Evolutionary conservation across 2,329 filamentous ascomycete genomes (phyloP).

Genomic region (Aureobasidium melanogenum): DNA sequence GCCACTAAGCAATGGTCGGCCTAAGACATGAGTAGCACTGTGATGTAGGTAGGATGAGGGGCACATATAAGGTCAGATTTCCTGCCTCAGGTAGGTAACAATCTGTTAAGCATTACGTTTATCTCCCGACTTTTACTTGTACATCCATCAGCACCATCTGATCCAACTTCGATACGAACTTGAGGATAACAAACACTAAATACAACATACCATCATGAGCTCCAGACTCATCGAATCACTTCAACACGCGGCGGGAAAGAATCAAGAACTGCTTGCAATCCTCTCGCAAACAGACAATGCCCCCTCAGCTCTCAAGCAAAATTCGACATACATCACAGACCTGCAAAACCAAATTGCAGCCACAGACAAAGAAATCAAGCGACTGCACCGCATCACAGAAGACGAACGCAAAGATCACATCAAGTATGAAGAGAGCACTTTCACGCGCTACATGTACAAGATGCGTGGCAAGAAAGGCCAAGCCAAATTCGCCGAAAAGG

Average conservation of each 20-base stretch:
- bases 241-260: slow-evolving; percentile 15
- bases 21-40: not conserved
- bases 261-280: slow-evolving; percentile 34
- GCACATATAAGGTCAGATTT: not conserved
- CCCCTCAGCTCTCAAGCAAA: slow-evolving; percentile 36
- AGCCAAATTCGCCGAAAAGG: slow-evolving; percentile 41
- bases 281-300: slow-evolving; percentile 45
- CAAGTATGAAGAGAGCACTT: slow-evolving; percentile 44
- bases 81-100: not conserved
- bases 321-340: slow-evolving; percentile 37
- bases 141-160: not conserved
- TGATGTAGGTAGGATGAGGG: not conserved
- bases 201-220: not conserved
- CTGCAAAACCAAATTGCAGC: slow-evolving; percentile 34
- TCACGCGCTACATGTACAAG: slow-evolving; percentile 45
- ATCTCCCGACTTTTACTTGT: not conserved
- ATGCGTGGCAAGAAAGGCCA: slow-evolving; percentile 37
- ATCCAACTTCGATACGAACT: not conserved
- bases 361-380: slow-evolving; percentile 31
- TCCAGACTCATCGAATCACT: slow-evolving; percentile 1
- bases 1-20: not conserved
- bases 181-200: not conserved
- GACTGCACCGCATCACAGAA: slow-evolving; percentile 33
- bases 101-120: not conserved
- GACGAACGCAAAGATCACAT: slow-evolving; percentile 45